phyloP scores from a whole-genome alignment of 345 rosid genomes.

The Nephelium lappaceum region DNA sequence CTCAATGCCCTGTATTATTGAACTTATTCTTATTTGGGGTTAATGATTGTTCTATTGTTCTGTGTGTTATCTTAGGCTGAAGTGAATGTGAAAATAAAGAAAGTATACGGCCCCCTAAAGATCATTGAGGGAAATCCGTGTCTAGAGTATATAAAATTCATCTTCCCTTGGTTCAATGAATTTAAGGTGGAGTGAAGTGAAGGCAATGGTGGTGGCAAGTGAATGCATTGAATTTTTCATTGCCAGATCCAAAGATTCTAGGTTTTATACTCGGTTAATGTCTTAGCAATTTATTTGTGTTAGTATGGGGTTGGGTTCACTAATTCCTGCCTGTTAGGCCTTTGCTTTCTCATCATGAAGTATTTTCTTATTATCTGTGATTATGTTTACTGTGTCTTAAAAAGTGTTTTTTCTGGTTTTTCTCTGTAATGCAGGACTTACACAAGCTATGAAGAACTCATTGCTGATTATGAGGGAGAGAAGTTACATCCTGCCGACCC shows the following conservation, averaged over 20 bases:
- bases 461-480: conserved; percentile 63
- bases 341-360: not conserved
- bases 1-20: no score
- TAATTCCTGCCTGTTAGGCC: not conserved
- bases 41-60: conserved; percentile 1
- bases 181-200: conserved; percentile 67
- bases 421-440: conserved; percentile 45
- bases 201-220: conserved; percentile 79
- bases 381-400: not conserved
- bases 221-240: conserved; percentile 26
- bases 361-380: not conserved
- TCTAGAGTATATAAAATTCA: conserved; percentile 70
- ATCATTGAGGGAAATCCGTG: conserved; percentile 78
- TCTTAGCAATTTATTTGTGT: not conserved
- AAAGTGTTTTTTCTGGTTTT: not conserved
- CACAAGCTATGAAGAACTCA: conserved; percentile 67
- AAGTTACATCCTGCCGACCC: conserved; percentile 74
- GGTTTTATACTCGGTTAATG: not conserved
- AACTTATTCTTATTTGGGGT: not conserved
- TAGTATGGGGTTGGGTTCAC: not conserved
- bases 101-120: conserved; percentile 81
- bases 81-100: conserved; percentile 83
- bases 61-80: conserved; percentile 50
- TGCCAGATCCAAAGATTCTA: not conserved
- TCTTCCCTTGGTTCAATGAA: conserved; percentile 77